phyloP scores from a whole-genome alignment of 768 basidiomycete species.

The Mycena epipterygia region DNA sequence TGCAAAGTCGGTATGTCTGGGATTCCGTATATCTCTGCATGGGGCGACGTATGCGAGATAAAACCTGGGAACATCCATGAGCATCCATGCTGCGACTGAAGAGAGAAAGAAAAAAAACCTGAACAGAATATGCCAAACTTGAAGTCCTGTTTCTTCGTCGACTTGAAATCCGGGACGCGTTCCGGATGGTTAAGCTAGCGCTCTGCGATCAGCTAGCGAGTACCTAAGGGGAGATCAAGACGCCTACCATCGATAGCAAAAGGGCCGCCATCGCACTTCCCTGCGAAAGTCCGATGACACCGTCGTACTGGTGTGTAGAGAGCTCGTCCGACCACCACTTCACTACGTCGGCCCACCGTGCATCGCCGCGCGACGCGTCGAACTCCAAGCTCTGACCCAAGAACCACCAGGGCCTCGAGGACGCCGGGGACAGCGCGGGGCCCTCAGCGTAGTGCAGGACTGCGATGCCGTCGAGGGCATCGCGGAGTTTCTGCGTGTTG shows the following conservation, averaged over 20 bases:
- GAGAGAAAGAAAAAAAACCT: conserved; percentile 15
- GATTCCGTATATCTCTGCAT: conserved; percentile 40
- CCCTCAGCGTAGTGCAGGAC: conserved; percentile 38
- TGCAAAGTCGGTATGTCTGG: conserved; percentile 40
- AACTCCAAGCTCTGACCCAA: conserved; percentile 28
- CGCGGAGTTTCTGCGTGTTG: conserved; percentile 32
- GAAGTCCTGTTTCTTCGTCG: conserved; percentile 30
- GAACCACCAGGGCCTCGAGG: conserved; percentile 38
- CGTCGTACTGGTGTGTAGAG: conserved; percentile 38
- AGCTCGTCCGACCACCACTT: conserved; percentile 40
- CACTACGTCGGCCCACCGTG: conserved; percentile 31
- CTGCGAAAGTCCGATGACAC: conserved; percentile 40
- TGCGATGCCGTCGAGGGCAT: conserved; percentile 36
- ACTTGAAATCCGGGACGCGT: conserved; percentile 35
- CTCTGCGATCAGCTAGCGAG: neutral
- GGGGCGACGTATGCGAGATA: conserved; percentile 35
- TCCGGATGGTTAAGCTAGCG: conserved; percentile 38
- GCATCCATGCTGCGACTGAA: neutral
- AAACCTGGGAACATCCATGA: conserved; percentile 23
- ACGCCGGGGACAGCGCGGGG: conserved; percentile 21
- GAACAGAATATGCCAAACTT: conserved; percentile 42
- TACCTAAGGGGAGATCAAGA: no score
- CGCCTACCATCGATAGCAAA: conserved; percentile 38
- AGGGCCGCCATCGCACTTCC: conserved; percentile 40
- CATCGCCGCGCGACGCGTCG: conserved; percentile 5